Base-by-base conservation (phyloP, 2,329 filamentous ascomycete genomes). In the Colletotrichum cordylinicola region DNA sequence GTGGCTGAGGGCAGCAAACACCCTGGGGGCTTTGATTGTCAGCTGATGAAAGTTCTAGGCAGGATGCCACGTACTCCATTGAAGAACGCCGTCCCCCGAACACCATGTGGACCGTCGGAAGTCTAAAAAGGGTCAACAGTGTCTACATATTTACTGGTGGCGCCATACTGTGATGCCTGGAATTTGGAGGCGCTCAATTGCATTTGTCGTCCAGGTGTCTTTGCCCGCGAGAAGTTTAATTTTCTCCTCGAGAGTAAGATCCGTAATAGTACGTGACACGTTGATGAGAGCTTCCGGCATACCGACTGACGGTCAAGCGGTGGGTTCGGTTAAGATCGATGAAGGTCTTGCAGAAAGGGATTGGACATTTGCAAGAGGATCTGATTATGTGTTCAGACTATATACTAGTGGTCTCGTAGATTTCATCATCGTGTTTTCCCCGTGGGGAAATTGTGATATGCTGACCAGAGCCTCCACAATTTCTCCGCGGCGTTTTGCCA, bases 1-100 rank as follows among this genome's bases (percentile, higher is more conserved):
- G 70, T 72, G 24, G 70, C 62, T 48, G 62, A 72, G 5, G 70
- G 62, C 16, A 72, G 9, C 27, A 52, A 18, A 27, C 39, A 70
- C n/a, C 58, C 58, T 8, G 56, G 31, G 13, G 27, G 58, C 68
- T 65, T n/a, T 15, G n/a, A 1, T 1, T 13, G 6, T 52, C 13
- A 62, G 58, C 2, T 3, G 37, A 8, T 4, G 7, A 21, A 29
- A 48, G 33, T 12, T 24, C 31, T n/a, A 18, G 24, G 24, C 12
- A 21, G 56, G 24, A 7, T 15, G 18, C 27, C 48, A 58, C 48
- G 12, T 58, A 67, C 61, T 7, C 48, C 55, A 18, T 72, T 56
- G 48, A 67, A 66, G 21, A 48, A 60, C 6, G 37, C 39, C 15
- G 21, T 35, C 7, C 56, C 64, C 24, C 70, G 18, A 16, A 73